Base-by-base conservation (phyloP, 2,329 filamentous ascomycete species). In the Nothomitra cinnamomea region DNA sequence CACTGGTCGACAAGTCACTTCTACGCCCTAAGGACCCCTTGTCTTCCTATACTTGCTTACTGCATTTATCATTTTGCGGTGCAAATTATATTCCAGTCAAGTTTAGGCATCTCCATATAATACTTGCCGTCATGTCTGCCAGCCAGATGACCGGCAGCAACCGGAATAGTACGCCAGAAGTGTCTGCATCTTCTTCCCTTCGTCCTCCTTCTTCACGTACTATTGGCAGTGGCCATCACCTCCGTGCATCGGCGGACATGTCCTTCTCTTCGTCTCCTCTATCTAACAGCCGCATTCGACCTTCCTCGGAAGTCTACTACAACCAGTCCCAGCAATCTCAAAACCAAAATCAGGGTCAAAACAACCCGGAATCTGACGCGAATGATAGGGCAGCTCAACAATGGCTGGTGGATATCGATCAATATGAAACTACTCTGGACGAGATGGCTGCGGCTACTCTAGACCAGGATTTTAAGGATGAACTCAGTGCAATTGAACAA, bases 401-500 rank as follows among this genome's bases (percentile, higher is more conserved):
- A 69, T 98, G 92, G 92, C 90, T 98, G 62, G 88, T 90, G 54
- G 92, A 98, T 63, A 96, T 98, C 61, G 92, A 98, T 66, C 90
- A 96, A 68, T 95, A 95, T 64, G 92, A 98, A 74, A 94, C 83
- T n/a, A 98, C 92, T 1, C 70, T 98, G 63, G 92, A 96, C 69
- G 92, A 98, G 67, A 98, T 98, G 92, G 92, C 92, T 43, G 89
- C 90, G 32, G 92, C 92, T 25, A 96, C 92, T n/a, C 74, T 96
- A 53, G 92, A 98, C 66, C 92, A 98, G 72, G 92, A 98, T 66
- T 98, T 98, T 75, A 98, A 98, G 72, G 92, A 96, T 69, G 92
- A 98, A 69, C 78, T 98, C 57, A 95, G 88, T 66, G 92, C 92
- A 60, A 98, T 98, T 64, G 92, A 98, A 71, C 92, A 98, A 73